These are phyloP conservation scores for Exophiala mesophila DNA, from an alignment of 2,329 filamentous ascomycete genomes.

Conservation along the genomic window DNA sequence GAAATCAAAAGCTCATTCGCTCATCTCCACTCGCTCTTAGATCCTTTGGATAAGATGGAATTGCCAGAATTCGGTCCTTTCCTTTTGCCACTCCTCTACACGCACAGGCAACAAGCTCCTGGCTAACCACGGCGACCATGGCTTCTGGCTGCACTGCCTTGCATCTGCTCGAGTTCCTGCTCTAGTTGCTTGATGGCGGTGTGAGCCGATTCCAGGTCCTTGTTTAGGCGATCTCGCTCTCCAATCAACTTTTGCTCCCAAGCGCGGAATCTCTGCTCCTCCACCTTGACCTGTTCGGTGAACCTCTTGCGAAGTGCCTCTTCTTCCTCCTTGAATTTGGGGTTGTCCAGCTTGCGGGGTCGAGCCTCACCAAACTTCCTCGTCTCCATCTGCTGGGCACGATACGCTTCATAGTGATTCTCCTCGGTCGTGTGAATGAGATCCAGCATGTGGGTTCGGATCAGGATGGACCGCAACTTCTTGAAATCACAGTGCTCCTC, in stretches of 20 bases:
- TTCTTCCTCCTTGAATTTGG: constrained; percentile 99
- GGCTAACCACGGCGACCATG: constrained; percentile 91
- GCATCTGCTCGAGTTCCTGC: constrained; percentile 86
- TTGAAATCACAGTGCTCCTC: constrained; percentile 99
- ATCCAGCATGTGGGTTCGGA: constrained; percentile 99
- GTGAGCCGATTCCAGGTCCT: constrained; percentile 97
- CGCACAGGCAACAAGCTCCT: constrained; percentile 47
- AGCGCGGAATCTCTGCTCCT: constrained; percentile 97
- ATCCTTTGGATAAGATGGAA: no score
- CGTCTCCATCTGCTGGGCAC: constrained; percentile 99
- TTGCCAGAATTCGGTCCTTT: constrained; percentile 17
- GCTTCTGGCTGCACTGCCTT: constrained; percentile 83
- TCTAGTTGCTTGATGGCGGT: constrained; percentile 65
- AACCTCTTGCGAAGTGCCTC: constrained; percentile 97
- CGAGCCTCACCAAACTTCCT: constrained; percentile 98
- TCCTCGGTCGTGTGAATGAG: constrained; percentile 99
- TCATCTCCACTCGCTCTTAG: no score
- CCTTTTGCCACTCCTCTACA: not conserved
- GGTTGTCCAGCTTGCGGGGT: constrained; percentile 97
- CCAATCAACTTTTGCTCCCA: constrained; percentile 99
- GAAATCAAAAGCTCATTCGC: no score
- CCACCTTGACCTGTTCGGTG: constrained; percentile 99
- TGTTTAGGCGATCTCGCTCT: constrained; percentile 98
- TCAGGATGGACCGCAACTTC: constrained; percentile 97
- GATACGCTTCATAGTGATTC: constrained; percentile 98